Percentiles rank a stretch among this genome's conserved stretches.
Conservation (phyloP, 148 eudicot species). For the Suaeda aralocaspica region DNA sequence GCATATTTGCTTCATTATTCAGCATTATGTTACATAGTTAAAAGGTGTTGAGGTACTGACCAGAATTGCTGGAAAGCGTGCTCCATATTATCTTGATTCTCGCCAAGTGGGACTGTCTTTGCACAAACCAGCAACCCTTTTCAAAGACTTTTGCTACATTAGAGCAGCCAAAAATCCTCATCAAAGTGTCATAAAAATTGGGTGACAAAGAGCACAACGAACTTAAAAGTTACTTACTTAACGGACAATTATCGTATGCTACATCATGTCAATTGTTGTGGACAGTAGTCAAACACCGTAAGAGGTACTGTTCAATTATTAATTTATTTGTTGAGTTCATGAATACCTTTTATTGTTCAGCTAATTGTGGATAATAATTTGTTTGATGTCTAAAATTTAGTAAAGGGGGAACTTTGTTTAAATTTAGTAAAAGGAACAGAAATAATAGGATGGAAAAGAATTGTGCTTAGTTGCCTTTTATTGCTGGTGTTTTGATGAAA, state of each 20-base stretch:
- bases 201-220: constrained; percentile 23
- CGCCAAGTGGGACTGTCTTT: constrained; percentile 55
- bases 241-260: constrained; percentile 55
- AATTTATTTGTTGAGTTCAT: neutral
- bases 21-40: constrained; percentile 68
- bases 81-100: constrained; percentile 49
- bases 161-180: constrained; percentile 25
- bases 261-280: constrained; percentile 72
- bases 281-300: constrained; percentile 75
- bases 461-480: too few relatives aligned
- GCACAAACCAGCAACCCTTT: constrained; percentile 56
- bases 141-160: constrained; percentile 47
- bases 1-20: constrained; percentile 64
- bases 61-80: constrained; percentile 60
- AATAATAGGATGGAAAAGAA: too few relatives aligned
- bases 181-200: constrained; percentile 18
- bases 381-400: neutral
- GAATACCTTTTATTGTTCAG: neutral
- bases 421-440: too few relatives aligned
- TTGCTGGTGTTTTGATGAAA: too few relatives aligned
- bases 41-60: constrained; percentile 72
- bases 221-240: constrained; percentile 27
- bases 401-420: too few relatives aligned
- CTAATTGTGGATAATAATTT: neutral
- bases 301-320: too few relatives aligned